Evolutionary conservation across 2,329 filamentous ascomycete species (phyloP).

Genomic region (Alternaria tenuissima): DNA sequence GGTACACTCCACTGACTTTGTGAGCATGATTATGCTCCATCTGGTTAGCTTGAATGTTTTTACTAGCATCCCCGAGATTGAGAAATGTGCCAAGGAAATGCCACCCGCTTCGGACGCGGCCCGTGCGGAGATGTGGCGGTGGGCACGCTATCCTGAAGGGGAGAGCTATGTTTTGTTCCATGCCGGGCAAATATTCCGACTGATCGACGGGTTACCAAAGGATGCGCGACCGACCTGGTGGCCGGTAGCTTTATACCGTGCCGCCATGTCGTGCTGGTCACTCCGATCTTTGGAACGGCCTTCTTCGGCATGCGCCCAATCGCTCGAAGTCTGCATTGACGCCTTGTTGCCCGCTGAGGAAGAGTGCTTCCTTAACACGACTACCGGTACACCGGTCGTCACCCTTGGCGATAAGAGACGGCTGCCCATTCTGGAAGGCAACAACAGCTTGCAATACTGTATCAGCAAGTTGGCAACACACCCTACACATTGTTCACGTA

Average conservation of each 20-base stretch:
- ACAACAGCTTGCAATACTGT: slow-evolving; percentile 9
- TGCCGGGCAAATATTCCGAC: slow-evolving; percentile 13
- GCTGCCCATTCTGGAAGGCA: neutral
- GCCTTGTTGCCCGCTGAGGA: slow-evolving; percentile 5
- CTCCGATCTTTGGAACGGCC: slow-evolving; percentile 4
- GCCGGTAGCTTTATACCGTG: slow-evolving; percentile 13
- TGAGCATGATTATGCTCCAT: slow-evolving; percentile 16
- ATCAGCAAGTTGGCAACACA: slow-evolving; percentile 9
- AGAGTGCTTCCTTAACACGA: slow-evolving; percentile 5
- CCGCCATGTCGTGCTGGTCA: slow-evolving; percentile 13
- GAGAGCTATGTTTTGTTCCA: slow-evolving; percentile 14
- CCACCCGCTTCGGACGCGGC: slow-evolving; percentile 4
- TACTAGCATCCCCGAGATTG: slow-evolving; percentile 16
- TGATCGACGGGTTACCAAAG: slow-evolving; percentile 6
- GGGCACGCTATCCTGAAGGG: slow-evolving; percentile 11
- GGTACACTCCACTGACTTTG: neutral
- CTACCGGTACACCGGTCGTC: slow-evolving; percentile 4
- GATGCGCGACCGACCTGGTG: slow-evolving; percentile 13
- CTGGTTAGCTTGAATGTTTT: slow-evolving; percentile 17
- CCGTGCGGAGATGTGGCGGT: slow-evolving; percentile 11
- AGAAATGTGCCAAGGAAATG: slow-evolving; percentile 12
- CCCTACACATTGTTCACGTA: neutral
- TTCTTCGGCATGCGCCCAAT: neutral
- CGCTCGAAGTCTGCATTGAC: slow-evolving; percentile 6
- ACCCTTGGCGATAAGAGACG: neutral